These are phyloP conservation scores for Endocalyx cinctus DNA, from an alignment of 2,329 filamentous ascomycete genomes.

Conservation along the genomic window DNA sequence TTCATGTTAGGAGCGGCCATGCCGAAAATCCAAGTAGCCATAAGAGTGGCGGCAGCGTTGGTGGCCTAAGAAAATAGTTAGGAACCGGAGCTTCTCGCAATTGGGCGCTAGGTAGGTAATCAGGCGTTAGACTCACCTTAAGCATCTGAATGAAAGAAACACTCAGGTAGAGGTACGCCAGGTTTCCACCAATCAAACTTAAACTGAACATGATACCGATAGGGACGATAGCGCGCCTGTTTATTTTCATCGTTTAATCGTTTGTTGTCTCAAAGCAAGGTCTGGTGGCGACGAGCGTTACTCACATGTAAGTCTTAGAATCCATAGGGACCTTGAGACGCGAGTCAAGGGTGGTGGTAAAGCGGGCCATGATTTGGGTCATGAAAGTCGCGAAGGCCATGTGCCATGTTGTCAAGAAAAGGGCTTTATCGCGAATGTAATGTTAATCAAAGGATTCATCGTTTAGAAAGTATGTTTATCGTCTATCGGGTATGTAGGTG, in stretches of 20 bases:
- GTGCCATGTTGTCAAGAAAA: conserved; percentile 66
- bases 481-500: too few species aligned
- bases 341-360: conserved; percentile 58
- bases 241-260: too few species aligned
- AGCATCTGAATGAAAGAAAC: conserved; percentile 71
- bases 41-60: conserved; percentile 62
- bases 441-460: too few species aligned
- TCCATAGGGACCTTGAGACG: conserved; percentile 61
- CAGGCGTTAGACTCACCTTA: conserved; percentile 35
- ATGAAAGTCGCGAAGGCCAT: conserved; percentile 61
- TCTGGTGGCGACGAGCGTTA: background rate
- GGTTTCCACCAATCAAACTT: conserved; percentile 63
- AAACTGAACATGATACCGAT: conserved; percentile 64
- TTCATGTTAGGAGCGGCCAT: conserved; percentile 44
- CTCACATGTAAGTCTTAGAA: conserved; percentile 51
- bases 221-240: conserved; percentile 54
- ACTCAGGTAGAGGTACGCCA: conserved; percentile 64
- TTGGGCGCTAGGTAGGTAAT: conserved; percentile 13
- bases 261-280: too few species aligned
- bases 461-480: too few species aligned
- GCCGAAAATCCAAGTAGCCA: conserved; percentile 58
- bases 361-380: conserved; percentile 62
- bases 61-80: conserved; percentile 42
- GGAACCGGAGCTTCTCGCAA: conserved; percentile 1
- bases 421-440: too few species aligned